These are phyloP conservation scores for Chlamydomonas sphaeroides DNA, from an alignment of 139 green algal genomes.

Conservation along the genomic window DNA sequence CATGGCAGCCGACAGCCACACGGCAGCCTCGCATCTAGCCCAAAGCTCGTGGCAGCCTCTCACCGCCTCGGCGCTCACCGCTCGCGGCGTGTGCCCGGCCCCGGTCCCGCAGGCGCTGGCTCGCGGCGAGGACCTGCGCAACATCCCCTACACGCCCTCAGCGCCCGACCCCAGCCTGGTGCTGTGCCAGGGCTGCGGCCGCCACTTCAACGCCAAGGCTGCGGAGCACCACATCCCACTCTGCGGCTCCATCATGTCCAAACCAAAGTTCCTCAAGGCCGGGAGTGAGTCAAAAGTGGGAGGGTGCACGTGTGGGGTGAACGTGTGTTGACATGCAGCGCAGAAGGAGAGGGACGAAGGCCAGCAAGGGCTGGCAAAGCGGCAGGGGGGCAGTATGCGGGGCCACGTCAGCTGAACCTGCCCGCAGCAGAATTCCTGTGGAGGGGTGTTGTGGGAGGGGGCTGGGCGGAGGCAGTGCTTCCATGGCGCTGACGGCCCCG, in stretches of 20 bases:
- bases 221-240: constrained; percentile 63
- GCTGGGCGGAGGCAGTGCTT: background rate
- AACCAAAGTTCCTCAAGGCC: constrained; percentile 53
- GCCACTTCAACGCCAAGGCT: constrained; percentile 56
- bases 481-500: background rate
- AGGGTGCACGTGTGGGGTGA: background rate
- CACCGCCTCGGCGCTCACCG: too few relatives aligned
- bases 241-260: constrained; percentile 52
- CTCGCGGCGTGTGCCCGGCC: too few relatives aligned
- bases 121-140: constrained; percentile 44
- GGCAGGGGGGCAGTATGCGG: background rate
- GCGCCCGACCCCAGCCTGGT: constrained; percentile 56
- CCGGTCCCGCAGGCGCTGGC: too few relatives aligned
- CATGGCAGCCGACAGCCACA: too few relatives aligned
- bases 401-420: too few relatives aligned
- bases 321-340: too few relatives aligned
- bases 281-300: constrained; percentile 26
- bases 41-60: too few relatives aligned
- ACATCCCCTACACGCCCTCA: constrained; percentile 52
- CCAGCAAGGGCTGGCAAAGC: background rate
- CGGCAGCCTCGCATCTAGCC: too few relatives aligned
- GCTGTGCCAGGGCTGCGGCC: constrained; percentile 59
- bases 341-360: too few relatives aligned
- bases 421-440: too few relatives aligned
- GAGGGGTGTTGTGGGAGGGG: background rate